A percentile compares a stretch with the other conserved stretches of the same genome.
Conservation (phyloP, 169 alveolate species). For the Plasmodium adleri region DNA sequence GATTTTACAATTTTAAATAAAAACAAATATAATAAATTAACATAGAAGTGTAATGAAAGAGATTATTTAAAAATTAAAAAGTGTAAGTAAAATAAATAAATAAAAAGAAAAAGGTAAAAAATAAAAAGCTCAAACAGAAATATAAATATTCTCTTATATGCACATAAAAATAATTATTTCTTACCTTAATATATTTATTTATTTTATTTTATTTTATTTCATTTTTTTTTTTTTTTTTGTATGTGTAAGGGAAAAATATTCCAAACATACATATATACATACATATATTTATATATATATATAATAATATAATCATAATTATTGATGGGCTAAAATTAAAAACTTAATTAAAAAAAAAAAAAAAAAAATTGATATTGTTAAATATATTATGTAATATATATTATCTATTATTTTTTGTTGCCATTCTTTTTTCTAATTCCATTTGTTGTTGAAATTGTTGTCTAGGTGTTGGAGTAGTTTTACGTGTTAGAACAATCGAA, state of each 20-base stretch:
- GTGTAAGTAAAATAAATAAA: too few species aligned
- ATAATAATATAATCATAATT: background rate
- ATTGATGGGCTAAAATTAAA: slow-evolving; percentile 16
- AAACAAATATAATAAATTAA: too few species aligned
- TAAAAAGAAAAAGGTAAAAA: too few species aligned
- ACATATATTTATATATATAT: slow-evolving; percentile 20
- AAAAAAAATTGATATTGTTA: background rate
- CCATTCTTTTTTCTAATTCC: slow-evolving; percentile 82
- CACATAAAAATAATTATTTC: background rate
- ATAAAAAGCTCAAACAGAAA: too few species aligned
- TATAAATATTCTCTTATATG: background rate
- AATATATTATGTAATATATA: background rate
- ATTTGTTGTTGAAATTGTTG: slow-evolving; percentile 90
- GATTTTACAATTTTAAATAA: too few species aligned
- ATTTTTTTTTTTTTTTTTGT: background rate
- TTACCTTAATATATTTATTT: background rate
- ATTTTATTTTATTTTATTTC: background rate
- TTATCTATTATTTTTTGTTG: slow-evolving; percentile 69
- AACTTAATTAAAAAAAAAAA: slow-evolving; percentile 22
- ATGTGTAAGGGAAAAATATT: background rate
- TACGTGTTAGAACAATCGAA: slow-evolving; percentile 87
- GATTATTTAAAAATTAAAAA: too few species aligned
- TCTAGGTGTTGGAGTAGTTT: slow-evolving; percentile 90
- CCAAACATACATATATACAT: background rate
- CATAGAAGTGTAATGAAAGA: too few species aligned